Evolutionary conservation across 371 early-diverging fungal genomes (phyloP).

Genomic region (Circinella minor): DNA sequence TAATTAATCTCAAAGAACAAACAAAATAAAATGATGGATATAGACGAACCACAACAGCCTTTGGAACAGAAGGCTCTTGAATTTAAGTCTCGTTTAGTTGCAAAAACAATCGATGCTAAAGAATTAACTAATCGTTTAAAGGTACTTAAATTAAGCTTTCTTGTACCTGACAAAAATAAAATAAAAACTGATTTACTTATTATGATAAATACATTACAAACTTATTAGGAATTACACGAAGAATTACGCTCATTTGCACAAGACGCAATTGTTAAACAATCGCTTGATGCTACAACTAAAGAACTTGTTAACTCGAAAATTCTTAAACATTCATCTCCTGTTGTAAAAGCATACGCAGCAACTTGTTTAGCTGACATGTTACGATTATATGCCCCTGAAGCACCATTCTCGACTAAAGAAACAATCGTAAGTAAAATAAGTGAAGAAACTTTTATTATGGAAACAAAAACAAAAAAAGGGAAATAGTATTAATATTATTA

Average conservation of each 20-base stretch:
- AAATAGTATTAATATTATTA: neutral
- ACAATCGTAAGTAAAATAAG: constrained; percentile 57
- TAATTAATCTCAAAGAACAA: no score
- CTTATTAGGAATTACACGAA: constrained; percentile 16
- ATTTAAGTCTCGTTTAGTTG: constrained; percentile 4
- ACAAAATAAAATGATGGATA: neutral
- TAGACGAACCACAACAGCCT: neutral
- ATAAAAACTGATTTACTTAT: neutral
- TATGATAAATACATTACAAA: neutral
- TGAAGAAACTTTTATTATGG: neutral
- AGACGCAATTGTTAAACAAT: constrained; percentile 35
- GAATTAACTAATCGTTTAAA: neutral
- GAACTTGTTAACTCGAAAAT: constrained; percentile 74
- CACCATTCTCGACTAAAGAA: constrained; percentile 79
- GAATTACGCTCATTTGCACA: constrained; percentile 40
- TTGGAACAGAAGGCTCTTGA: neutral
- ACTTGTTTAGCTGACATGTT: constrained; percentile 94
- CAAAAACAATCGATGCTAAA: constrained; percentile 2
- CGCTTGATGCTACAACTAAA: constrained; percentile 66
- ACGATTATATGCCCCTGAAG: constrained; percentile 90
- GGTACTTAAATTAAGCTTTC: constrained; percentile 2
- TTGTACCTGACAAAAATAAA: neutral
- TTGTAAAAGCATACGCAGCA: constrained; percentile 76
- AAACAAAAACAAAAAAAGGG: no score
- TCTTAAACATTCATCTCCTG: constrained; percentile 77